Conservation (phyloP, 148 eudicot species). For the Mesembryanthemum crystallinum region DNA sequence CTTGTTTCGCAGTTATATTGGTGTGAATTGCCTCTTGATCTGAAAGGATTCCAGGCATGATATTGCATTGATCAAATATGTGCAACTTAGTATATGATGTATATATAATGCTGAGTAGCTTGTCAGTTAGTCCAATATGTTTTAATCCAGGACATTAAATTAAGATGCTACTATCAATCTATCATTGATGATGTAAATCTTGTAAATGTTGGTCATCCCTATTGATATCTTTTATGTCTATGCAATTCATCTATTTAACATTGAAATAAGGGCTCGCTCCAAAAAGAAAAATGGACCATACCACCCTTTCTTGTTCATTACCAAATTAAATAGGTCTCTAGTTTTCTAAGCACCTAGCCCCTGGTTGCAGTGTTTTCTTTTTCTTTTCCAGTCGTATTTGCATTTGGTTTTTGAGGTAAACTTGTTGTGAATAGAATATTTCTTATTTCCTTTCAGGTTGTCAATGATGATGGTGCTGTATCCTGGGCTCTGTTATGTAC, state of each 20-base stretch:
- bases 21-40: neutral
- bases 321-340: too few species aligned
- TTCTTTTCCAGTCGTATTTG: too few species aligned
- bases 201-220: neutral
- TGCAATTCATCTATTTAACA: too few species aligned
- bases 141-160: neutral
- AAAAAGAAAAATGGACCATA: too few species aligned
- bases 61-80: too few species aligned
- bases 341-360: neutral
- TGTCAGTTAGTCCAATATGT: too few species aligned
- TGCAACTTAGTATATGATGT: too few species aligned
- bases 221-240: neutral
- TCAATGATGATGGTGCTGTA: slow-evolving; percentile 98
- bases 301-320: too few species aligned
- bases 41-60: neutral
- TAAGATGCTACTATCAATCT: too few species aligned
- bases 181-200: neutral
- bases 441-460: slow-evolving; percentile 62
- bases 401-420: slow-evolving; percentile 3
- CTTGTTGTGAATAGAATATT: slow-evolving; percentile 1
- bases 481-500: slow-evolving; percentile 43
- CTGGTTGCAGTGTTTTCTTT: neutral
- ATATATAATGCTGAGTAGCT: too few species aligned
- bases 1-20: neutral
- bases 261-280: too few species aligned